phyloP scores from a whole-genome alignment of 176 grass and related monocot genomes.

The Eragrostis nindensis region DNA sequence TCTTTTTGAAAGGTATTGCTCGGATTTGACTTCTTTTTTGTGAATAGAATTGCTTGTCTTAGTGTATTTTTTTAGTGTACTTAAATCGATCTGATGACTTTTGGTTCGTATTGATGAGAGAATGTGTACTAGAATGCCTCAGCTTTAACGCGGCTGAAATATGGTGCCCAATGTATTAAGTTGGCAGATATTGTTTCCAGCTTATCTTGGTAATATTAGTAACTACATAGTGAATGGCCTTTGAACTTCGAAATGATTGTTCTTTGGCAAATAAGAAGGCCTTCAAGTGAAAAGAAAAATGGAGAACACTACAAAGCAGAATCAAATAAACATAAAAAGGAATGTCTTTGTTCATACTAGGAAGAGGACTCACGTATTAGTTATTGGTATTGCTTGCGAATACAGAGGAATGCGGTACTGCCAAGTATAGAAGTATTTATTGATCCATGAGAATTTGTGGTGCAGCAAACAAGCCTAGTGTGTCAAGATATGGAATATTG shows the following conservation, averaged over 20 bases:
- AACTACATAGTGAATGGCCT: neutral
- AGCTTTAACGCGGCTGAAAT: too few relatives aligned
- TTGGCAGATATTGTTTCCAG: neutral
- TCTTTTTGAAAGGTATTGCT: constrained; percentile 88
- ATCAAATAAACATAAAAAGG: neutral
- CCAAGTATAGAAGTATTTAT: neutral
- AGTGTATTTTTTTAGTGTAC: neutral
- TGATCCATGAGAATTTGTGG: neutral
- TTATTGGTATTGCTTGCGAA: neutral
- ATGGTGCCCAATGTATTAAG: neutral
- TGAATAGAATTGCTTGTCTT: neutral
- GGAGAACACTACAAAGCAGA: neutral
- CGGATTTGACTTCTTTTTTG: neutral
- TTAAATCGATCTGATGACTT: neutral
- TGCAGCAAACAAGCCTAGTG: neutral
- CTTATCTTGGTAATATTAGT: neutral
- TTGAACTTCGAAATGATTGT: neutral
- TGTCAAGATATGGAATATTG: neutral
- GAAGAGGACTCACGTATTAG: neutral
- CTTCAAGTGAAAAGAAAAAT: neutral
- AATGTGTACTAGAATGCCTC: too few relatives aligned
- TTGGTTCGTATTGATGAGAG: neutral
- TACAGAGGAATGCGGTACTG: constrained; percentile 14
- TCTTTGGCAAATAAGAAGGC: neutral
- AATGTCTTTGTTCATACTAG: neutral